These are phyloP conservation scores for Candida peoriensis DNA, from an alignment of 805 yeast genomes.

Conservation along the genomic window DNA sequence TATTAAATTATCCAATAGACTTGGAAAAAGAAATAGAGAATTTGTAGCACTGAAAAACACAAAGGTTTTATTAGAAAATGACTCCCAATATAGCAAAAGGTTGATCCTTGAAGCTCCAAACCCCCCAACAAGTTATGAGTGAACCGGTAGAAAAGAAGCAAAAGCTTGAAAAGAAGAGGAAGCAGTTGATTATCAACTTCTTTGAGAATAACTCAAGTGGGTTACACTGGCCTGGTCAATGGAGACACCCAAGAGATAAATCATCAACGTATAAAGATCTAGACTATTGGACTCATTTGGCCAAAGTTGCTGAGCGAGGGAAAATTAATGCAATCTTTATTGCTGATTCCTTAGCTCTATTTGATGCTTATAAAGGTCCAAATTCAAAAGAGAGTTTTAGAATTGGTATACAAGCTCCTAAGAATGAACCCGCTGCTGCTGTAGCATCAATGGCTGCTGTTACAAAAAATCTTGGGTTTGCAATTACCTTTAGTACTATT, in stretches of 20 bases:
- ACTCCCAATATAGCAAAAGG: too few species aligned
- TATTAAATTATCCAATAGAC: too few species aligned
- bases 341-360: conserved; percentile 34
- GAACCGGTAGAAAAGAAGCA: not conserved
- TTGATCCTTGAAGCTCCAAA: too few species aligned
- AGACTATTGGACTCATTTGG: conserved; percentile 32
- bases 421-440: conserved; percentile 29
- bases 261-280: conserved; percentile 7
- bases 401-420: conserved; percentile 26
- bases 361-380: conserved; percentile 29
- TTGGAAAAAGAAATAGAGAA: too few species aligned
- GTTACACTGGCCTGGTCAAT: conserved; percentile 6
- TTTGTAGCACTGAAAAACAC: too few species aligned
- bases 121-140: too few species aligned
- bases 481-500: conserved; percentile 38
- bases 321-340: conserved; percentile 31
- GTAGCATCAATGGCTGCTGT: conserved; percentile 35
- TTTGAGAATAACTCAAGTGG: conserved; percentile 30
- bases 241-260: conserved; percentile 7
- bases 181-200: conserved; percentile 23
- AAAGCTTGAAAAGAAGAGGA: not conserved
- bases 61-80: too few species aligned
- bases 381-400: conserved; percentile 11
- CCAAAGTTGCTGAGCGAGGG: conserved; percentile 30
- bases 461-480: conserved; percentile 34